phyloP scores from a whole-genome alignment of 108 stramenopile species.

The Cyclostephanos invisitatus region DNA sequence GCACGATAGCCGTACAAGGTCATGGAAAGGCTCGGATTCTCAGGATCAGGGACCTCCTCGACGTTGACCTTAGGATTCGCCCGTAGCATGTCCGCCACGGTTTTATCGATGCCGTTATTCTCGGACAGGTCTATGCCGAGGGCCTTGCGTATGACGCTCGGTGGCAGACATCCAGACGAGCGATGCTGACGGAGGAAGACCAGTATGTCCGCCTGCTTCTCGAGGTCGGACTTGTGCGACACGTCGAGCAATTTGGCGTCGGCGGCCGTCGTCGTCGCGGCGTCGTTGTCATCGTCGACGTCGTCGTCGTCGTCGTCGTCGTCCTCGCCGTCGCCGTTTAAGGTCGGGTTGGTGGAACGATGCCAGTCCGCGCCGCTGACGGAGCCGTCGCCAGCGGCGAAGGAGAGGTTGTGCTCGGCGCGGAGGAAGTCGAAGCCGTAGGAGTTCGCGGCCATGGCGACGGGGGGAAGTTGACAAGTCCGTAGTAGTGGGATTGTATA shows the following conservation, averaged over 20 bases:
- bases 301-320: constrained; percentile 6
- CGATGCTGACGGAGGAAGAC: constrained; percentile 79
- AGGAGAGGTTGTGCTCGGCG: constrained; percentile 56
- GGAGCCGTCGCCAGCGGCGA: not conserved
- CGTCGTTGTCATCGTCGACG: not conserved
- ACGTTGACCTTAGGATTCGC: constrained; percentile 75
- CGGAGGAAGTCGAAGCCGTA: constrained; percentile 81
- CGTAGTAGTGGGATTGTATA: too few relatives aligned
- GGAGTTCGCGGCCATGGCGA: constrained; percentile 38
- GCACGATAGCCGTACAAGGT: constrained; percentile 77
- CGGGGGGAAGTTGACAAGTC: too few relatives aligned
- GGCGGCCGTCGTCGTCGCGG: constrained; percentile 18
- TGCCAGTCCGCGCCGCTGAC: too few relatives aligned
- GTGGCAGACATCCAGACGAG: constrained; percentile 69
- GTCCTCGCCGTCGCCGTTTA: not conserved
- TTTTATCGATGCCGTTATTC: not conserved
- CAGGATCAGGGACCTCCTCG: constrained; percentile 83
- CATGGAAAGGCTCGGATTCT: constrained; percentile 72
- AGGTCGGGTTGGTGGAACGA: too few relatives aligned
- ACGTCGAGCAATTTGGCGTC: constrained; percentile 45
- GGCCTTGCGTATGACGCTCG: constrained; percentile 67
- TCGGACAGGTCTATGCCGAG: constrained; percentile 74
- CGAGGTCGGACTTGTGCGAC: constrained; percentile 71
- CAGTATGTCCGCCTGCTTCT: constrained; percentile 83
- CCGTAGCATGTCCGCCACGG: constrained; percentile 63